phyloP scores from a whole-genome alignment of 23 red algal species.

The Gracilariopsis chorda region DNA sequence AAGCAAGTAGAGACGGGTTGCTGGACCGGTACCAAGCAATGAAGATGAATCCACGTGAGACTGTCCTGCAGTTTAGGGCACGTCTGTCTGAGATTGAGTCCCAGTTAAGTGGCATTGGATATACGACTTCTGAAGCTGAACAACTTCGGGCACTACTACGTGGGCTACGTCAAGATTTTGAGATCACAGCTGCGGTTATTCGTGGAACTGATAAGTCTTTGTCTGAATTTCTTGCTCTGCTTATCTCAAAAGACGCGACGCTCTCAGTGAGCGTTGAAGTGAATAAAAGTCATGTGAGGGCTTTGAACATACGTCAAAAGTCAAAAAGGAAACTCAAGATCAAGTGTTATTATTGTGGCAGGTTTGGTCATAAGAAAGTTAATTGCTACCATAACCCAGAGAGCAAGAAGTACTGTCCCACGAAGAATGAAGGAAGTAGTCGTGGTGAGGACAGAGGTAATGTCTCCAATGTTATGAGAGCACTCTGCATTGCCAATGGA shows the following conservation, averaged over 20 bases:
- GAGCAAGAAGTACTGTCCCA: not conserved
- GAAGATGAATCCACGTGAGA: too few species aligned
- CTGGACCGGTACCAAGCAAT: too few species aligned
- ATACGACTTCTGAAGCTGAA: not conserved
- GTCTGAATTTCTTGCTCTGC: not conserved
- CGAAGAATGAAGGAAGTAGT: not conserved
- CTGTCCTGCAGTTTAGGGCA: too few species aligned
- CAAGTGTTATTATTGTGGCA: not conserved
- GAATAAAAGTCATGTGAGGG: not conserved
- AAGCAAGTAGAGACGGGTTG: too few species aligned
- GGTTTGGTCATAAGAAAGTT: not conserved
- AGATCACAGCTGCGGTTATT: not conserved
- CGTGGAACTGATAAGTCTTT: not conserved
- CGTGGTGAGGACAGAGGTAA: not conserved
- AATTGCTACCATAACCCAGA: constrained; percentile 8
- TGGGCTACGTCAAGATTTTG: not conserved
- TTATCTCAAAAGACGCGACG: not conserved
- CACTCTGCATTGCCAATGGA: not conserved
- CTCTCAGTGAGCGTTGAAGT: not conserved
- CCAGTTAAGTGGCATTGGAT: not conserved
- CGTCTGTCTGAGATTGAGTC: too few species aligned
- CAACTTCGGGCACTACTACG: not conserved
- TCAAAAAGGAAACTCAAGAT: not conserved
- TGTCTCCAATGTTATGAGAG: not conserved
- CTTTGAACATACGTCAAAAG: not conserved